phyloP scores from a whole-genome alignment of 495 filamentous ascomycete genomes.

The Hypoxylon lienhwacheense region DNA sequence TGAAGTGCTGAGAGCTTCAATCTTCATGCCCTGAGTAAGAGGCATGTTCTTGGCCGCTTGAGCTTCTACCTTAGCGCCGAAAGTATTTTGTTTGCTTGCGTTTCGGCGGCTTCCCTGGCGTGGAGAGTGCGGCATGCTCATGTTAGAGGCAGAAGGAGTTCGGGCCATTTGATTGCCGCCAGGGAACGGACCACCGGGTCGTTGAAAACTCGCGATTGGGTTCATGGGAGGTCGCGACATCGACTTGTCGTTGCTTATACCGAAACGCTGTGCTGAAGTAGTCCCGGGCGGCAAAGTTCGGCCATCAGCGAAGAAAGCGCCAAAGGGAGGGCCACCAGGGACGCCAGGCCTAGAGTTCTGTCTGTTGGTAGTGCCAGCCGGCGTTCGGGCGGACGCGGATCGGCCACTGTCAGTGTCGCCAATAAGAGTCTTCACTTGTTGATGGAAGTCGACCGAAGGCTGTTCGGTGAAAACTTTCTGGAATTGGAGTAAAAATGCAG shows the following conservation, averaged over 20 bases:
- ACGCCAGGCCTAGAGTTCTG: conserved; percentile 49
- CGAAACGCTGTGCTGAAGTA: conserved; percentile 66
- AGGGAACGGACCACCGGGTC: conserved; percentile 62
- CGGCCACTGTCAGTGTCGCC: conserved; percentile 68
- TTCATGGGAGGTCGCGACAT: conserved; percentile 54
- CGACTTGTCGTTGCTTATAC: conserved; percentile 45
- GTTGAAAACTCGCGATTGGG: conserved; percentile 61
- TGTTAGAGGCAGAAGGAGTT: conserved; percentile 52
- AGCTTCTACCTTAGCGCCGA: conserved; percentile 60
- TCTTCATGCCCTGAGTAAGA: conserved; percentile 73
- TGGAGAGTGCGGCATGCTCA: conserved; percentile 53
- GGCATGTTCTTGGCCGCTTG: conserved; percentile 81
- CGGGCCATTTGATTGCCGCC: conserved; percentile 51
- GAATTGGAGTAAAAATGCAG: conserved; percentile 96
- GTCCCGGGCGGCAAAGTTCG: conserved; percentile 67
- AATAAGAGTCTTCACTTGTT: conserved; percentile 83
- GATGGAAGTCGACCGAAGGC: conserved; percentile 86
- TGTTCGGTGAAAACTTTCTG: conserved; percentile 92
- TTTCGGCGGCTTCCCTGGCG: conserved; percentile 57
- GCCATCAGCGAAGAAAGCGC: conserved; percentile 60
- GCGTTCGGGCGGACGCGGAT: conserved; percentile 71
- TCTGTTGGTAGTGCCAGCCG: conserved; percentile 56
- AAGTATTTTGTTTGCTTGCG: conserved; percentile 64
- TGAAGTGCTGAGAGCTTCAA: conserved; percentile 75
- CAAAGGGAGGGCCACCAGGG: conserved; percentile 59